A percentile compares a stretch with the other conserved stretches of the same genome.
These are phyloP conservation scores for Leishmania tropica DNA, from an alignment of 208 protist species.

Conservation along the genomic window DNA sequence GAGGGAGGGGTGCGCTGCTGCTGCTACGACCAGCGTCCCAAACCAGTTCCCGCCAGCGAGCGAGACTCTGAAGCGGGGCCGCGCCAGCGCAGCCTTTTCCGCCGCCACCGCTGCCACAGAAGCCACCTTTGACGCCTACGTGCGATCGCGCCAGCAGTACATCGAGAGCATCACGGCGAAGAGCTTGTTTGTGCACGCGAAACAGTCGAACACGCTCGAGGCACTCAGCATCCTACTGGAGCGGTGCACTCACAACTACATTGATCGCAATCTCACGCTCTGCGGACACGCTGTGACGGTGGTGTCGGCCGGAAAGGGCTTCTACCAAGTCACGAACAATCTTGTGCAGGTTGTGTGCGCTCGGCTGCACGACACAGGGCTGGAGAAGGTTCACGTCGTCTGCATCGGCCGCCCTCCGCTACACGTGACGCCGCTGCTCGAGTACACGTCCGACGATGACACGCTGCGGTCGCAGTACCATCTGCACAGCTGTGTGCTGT, in stretches of 20 bases:
- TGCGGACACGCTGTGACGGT: constrained; percentile 75
- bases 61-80: not conserved
- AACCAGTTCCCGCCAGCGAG: not conserved
- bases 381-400: constrained; percentile 71
- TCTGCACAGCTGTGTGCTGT: constrained; percentile 38
- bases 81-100: not conserved
- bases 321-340: constrained; percentile 74
- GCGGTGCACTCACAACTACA: constrained; percentile 54
- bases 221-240: constrained; percentile 74
- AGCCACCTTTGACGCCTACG: constrained; percentile 11
- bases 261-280: constrained; percentile 52
- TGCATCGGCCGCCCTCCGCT: constrained; percentile 86
- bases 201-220: constrained; percentile 80
- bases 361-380: constrained; percentile 71
- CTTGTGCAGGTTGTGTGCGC: constrained; percentile 68
- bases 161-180: constrained; percentile 42
- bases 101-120: not conserved
- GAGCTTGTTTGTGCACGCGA: constrained; percentile 66
- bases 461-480: constrained; percentile 78
- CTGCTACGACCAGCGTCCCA: not conserved
- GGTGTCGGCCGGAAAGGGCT: constrained; percentile 79
- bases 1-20: not conserved
- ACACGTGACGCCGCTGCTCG: constrained; percentile 79
- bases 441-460: constrained; percentile 66
- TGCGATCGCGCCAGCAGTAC: constrained; percentile 17